Evolutionary conservation across 1,284 basidiomycete genomes (phyloP), one percentile per base, ranked within the genome.

Genomic region (Apiotrichum mycotoxinovorans): DNA sequence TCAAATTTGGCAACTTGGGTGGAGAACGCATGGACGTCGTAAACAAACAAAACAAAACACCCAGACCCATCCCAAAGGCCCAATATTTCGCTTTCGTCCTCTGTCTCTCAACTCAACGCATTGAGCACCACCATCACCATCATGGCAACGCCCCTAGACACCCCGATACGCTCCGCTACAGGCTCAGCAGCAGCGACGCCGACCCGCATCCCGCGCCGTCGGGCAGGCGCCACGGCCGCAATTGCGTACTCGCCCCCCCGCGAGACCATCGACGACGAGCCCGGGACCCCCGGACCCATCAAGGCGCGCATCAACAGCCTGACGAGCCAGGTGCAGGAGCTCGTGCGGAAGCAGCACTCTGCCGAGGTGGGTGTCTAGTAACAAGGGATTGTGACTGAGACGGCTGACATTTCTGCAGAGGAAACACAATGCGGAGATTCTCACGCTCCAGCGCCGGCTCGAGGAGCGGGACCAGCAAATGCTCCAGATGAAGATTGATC

Each of bases 271-370:
- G 53, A 60, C 9, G 63, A 59, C n/a, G 54, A 43, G 1, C 58
- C 65, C 0, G 71, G 69, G 12, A 74, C 72, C 3, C 71, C 72
- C 3, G 71, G 55, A 0, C 70, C 72, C 1, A 62, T 54, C 0
- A 59, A 65, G 46, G 71, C 68, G 2, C 54, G 68, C 41, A 66
- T 73, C 49, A 64, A 63, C 50, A 61, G 68, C 41, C 62, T 72
- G 15, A 57, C 65, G 18, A 58, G 57, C 11, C 71, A 73, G 43
- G 65, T 73, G 5, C 56, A 63, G 37, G 69, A 73, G 57, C 55
- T 74, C 9, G 70, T 74, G 18, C 51, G 71, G 23, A 66, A 69
- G 52, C 60, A 65, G 12, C 69, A 72, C 44, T 54, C 57, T 3
- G 40, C 57, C 9, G 65, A 67, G 57, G 69, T 70, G 55, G 25